These are phyloP conservation scores for Exophiala aquamarina DNA, from an alignment of 2,329 filamentous ascomycete species.

Conservation along the genomic window DNA sequence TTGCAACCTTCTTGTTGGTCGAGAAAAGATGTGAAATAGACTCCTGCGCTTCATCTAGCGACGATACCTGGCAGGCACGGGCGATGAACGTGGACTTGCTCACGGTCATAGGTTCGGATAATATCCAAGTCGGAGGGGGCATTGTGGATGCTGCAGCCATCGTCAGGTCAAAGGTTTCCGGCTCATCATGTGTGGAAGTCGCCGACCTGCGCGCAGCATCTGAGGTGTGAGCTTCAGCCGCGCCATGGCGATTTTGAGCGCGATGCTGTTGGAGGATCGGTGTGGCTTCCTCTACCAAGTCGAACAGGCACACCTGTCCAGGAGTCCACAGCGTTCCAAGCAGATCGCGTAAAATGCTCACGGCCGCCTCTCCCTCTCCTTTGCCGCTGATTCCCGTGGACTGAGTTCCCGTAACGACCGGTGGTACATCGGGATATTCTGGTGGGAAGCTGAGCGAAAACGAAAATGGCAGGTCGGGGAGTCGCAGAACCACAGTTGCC, in stretches of 20 bases:
- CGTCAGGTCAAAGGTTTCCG: constrained; percentile 9
- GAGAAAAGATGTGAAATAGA: constrained; percentile 75
- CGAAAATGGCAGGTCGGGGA: constrained; percentile 55
- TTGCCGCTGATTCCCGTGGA: constrained; percentile 69
- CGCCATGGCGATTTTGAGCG: constrained; percentile 29
- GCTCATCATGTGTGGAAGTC: constrained; percentile 6
- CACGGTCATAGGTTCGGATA: constrained; percentile 73
- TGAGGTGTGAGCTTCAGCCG: constrained; percentile 22
- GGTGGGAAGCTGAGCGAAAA: constrained; percentile 66
- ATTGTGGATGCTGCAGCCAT: constrained; percentile 34
- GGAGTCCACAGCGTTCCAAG: constrained; percentile 67
- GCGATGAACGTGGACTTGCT: constrained; percentile 88
- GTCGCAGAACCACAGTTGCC: constrained; percentile 64
- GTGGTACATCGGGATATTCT: constrained; percentile 73
- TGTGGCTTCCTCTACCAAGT: constrained; percentile 71
- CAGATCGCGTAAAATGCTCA: constrained; percentile 67
- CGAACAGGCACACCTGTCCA: constrained; percentile 83
- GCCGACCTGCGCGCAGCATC: constrained; percentile 27
- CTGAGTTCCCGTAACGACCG: constrained; percentile 73
- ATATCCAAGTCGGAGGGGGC: constrained; percentile 63
- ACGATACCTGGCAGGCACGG: constrained; percentile 59
- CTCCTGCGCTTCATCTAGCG: constrained; percentile 67
- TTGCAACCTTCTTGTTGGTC: constrained; percentile 79
- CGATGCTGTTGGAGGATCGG: constrained; percentile 57
- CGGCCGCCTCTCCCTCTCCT: constrained; percentile 70